Conservation (phyloP, 805 yeast genomes). For the Metschnikowia bowlesiae region DNA sequence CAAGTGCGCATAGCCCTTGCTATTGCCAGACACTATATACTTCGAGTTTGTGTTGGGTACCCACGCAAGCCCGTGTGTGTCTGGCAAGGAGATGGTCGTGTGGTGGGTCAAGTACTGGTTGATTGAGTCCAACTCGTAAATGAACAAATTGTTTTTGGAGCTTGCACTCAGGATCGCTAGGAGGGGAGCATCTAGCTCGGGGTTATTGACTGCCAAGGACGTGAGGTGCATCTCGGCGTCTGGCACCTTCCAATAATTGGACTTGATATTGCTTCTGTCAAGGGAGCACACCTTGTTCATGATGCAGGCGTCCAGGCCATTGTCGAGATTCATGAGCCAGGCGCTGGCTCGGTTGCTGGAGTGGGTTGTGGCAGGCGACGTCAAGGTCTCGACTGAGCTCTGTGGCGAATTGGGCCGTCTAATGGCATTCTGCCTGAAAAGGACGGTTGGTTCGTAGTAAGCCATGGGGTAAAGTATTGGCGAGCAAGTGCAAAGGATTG, state of each 20-base stretch:
- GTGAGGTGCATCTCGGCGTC: conserved; percentile 43
- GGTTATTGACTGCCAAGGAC: conserved; percentile 31
- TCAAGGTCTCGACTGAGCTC: neutral
- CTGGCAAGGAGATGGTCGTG: conserved; percentile 55
- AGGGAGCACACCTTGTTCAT: conserved; percentile 40
- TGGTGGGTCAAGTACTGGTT: conserved; percentile 48
- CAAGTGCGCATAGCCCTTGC: conserved; percentile 68
- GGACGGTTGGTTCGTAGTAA: conserved; percentile 37
- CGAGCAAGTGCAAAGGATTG: no score
- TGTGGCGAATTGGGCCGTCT: conserved; percentile 7
- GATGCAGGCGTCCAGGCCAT: conserved; percentile 28
- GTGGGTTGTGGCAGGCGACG: neutral
- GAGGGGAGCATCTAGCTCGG: conserved; percentile 25
- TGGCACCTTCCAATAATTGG: conserved; percentile 45
- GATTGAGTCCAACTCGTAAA: conserved; percentile 43
- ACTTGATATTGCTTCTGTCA: conserved; percentile 37
- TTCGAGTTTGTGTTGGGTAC: conserved; percentile 34
- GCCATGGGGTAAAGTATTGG: conserved; percentile 10
- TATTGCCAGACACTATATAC: conserved; percentile 66
- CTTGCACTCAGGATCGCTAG: conserved; percentile 53
- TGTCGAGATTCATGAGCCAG: conserved; percentile 30
- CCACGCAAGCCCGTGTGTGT: conserved; percentile 53
- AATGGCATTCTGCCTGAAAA: conserved; percentile 41
- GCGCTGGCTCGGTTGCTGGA: conserved; percentile 9
- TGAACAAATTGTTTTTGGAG: conserved; percentile 42